Evolutionary conservation across 371 early-diverging fungal genomes (phyloP), one percentile per base, ranked within the genome.

Genomic region (Gilbertella persicaria): DNA sequence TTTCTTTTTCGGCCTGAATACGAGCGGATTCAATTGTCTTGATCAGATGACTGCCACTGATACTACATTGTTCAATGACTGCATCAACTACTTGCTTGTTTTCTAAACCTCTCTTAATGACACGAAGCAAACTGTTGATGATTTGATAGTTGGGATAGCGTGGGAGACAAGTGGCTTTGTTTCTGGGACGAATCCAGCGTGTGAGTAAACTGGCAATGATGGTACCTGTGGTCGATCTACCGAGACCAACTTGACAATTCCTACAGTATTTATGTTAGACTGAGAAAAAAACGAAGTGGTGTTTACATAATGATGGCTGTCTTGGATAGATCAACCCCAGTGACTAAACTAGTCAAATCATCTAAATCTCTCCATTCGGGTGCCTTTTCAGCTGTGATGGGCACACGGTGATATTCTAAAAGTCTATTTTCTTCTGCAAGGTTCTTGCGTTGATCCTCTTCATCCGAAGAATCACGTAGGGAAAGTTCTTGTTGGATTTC

Each of bases 171-270:
- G 35, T 17, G n/a, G n/a, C n/a, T n/a, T n/a, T n/a, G n/a, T n/a
- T 23, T 20, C 37, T 39, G 8, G 51, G 58, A 0, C 66, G 57
- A 25, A 77, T 63, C 87, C 87, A 86, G 9, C 76, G 65, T 24
- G 80, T 67, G 20, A 86, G 55, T 28, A 83, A 66, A 1, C 78
- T 72, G 4, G 82, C 77, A 46, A 84, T 76, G 16, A 82, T 78
- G 0, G 77, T 77, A 19, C 78, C 80, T 17, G 72, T 65, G 17
- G 89, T 87, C 0, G 86, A 84, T 37, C 89, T 76, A 23, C 89
- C 89, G 3, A 80, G 40, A 1, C 89, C 88, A 4, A 86, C 71
- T 63, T 89, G 89, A 53, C 87, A 86, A 53, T 87, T 87, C 60
- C 83, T 86, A 54, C 30, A 41, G 26, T n/a, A n/a, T n/a, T n/a